Conservation (phyloP, 2,329 filamentous ascomycete genomes). For the Cladosporium sp. region DNA sequence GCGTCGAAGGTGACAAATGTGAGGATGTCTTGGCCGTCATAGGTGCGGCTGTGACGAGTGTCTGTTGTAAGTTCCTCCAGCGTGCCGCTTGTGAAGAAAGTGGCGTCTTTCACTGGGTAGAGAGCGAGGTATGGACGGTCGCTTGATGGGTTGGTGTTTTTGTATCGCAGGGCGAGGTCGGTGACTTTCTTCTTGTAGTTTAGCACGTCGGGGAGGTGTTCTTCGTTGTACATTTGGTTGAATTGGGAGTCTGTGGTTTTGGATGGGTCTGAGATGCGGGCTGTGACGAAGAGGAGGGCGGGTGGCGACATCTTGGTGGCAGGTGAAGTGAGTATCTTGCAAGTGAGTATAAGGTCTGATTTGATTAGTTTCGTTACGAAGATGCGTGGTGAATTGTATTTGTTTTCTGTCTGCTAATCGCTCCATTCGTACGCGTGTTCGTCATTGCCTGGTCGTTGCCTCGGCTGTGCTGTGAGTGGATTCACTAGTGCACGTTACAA, state of each 20-base stretch:
- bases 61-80: conserved; percentile 19
- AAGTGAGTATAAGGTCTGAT: neutral
- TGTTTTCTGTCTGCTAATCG: neutral
- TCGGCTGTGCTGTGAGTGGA: neutral
- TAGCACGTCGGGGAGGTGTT: conserved; percentile 22
- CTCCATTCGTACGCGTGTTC: neutral
- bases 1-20: conserved; percentile 23
- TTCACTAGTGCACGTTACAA: too few relatives aligned
- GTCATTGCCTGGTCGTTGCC: neutral
- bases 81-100: conserved; percentile 17
- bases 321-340: neutral
- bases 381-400: neutral
- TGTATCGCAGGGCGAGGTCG: conserved; percentile 25
- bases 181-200: conserved; percentile 10
- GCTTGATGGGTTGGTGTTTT: conserved; percentile 23
- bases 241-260: conserved; percentile 1
- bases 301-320: neutral
- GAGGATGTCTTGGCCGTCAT: conserved; percentile 21
- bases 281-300: conserved; percentile 8
- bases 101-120: conserved; percentile 24
- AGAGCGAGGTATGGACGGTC: conserved; percentile 26
- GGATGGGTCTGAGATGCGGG: conserved; percentile 1
- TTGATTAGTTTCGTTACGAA: neutral
- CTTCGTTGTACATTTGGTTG: conserved; percentile 25
- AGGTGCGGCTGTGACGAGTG: conserved; percentile 17